These are phyloP conservation scores for Iberis pinnata DNA, from an alignment of 345 rosid genomes.

Conservation along the genomic window DNA sequence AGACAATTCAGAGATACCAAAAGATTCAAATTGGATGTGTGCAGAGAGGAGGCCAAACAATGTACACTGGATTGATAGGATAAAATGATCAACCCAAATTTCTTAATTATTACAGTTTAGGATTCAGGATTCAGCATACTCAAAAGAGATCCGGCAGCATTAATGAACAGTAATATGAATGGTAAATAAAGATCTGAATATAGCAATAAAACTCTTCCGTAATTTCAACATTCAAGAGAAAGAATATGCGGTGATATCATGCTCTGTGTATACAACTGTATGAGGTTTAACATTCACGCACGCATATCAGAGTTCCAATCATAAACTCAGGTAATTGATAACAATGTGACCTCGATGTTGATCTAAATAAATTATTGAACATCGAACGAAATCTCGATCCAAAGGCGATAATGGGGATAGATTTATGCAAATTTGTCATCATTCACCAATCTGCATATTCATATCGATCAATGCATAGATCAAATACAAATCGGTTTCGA, in stretches of 20 bases:
- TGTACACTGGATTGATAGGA: not conserved
- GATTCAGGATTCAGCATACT: no score
- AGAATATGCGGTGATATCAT: no score
- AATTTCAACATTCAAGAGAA: not conserved
- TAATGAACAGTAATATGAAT: not conserved
- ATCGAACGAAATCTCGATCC: not conserved
- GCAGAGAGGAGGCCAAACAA: not conserved
- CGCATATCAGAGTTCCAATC: no score
- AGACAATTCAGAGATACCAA: not conserved
- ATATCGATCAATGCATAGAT: slow-evolving; percentile 15
- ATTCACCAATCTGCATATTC: slow-evolving; percentile 1
- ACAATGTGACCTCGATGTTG: not conserved
- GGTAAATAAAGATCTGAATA: not conserved
- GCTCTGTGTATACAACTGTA: no score
- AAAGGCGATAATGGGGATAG: not conserved
- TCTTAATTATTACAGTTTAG: no score
- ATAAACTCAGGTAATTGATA: no score
- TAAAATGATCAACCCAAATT: not conserved
- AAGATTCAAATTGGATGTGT: slow-evolving; percentile 2
- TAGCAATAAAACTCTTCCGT: not conserved
- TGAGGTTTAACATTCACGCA: no score
- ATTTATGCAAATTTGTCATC: not conserved
- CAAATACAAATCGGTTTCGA: not conserved
- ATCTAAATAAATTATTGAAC: not conserved
- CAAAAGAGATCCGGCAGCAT: no score